These are phyloP conservation scores for Penicillium palitans DNA, from an alignment of 2,329 filamentous ascomycete species.

Conservation along the genomic window DNA sequence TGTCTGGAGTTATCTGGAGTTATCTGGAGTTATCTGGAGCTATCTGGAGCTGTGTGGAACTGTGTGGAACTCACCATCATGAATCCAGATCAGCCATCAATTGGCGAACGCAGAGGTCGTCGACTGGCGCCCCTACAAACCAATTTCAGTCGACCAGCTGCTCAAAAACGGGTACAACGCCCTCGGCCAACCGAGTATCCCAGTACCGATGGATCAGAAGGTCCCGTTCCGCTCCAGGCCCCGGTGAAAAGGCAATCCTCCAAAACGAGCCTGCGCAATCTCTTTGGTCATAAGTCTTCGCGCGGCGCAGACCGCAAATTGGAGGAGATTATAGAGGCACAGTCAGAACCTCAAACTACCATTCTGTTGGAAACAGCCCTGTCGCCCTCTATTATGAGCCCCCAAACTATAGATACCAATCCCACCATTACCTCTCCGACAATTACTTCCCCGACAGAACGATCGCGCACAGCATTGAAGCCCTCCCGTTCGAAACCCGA, in stretches of 20 bases:
- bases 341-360: slow-evolving; percentile 19
- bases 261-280: slow-evolving; percentile 38
- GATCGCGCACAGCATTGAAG: slow-evolving; percentile 22
- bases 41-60: not conserved
- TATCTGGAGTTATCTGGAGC: not conserved
- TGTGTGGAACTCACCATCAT: slow-evolving; percentile 5
- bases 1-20: not conserved
- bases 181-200: slow-evolving; percentile 36
- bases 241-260: slow-evolving; percentile 38
- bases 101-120: slow-evolving; percentile 41
- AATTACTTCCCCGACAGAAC: slow-evolving; percentile 26
- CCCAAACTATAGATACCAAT: slow-evolving; percentile 28
- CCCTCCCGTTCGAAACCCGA: slow-evolving; percentile 28
- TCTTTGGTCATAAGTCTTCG: slow-evolving; percentile 39
- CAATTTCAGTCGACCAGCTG: slow-evolving; percentile 35
- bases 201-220: slow-evolving; percentile 27
- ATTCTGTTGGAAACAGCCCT: slow-evolving; percentile 22
- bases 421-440: slow-evolving; percentile 30
- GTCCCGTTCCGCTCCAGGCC: slow-evolving; percentile 35
- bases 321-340: slow-evolving; percentile 36
- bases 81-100: slow-evolving; percentile 25
- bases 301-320: slow-evolving; percentile 35
- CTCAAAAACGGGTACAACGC: slow-evolving; percentile 30
- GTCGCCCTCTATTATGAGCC: slow-evolving; percentile 31
- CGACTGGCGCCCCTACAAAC: slow-evolving; percentile 40